Conservation (phyloP, 495 filamentous ascomycete species). For the Poronia punctata region DNA sequence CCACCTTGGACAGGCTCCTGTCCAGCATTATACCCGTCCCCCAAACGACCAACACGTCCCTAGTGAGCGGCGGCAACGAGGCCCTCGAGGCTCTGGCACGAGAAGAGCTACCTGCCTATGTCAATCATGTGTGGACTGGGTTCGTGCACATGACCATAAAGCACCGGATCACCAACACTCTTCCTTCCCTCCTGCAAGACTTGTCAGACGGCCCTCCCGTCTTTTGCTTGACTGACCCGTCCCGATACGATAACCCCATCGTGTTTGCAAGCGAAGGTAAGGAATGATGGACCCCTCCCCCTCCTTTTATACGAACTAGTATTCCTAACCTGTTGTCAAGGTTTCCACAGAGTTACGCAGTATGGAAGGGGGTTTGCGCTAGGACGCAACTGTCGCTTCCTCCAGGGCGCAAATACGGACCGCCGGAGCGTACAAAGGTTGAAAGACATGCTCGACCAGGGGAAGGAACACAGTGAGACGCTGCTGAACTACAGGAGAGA, state of each 20-base stretch:
- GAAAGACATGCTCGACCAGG: constrained; percentile 45
- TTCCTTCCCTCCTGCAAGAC: constrained; percentile 45
- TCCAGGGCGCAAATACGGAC: constrained; percentile 55
- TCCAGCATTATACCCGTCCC: constrained; percentile 26
- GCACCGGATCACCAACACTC: constrained; percentile 48
- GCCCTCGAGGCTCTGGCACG: constrained; percentile 53
- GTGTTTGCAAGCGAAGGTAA: constrained; percentile 71
- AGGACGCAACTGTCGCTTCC: constrained; percentile 56
- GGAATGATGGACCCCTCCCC: constrained; percentile 8
- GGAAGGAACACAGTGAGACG: constrained; percentile 59
- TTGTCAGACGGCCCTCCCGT: constrained; percentile 68
- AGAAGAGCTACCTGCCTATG: constrained; percentile 65
- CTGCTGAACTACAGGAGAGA: constrained; percentile 62
- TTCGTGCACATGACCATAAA: constrained; percentile 51
- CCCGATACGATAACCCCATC: constrained; percentile 66
- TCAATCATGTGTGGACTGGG: constrained; percentile 55
- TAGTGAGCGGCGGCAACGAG: constrained; percentile 52
- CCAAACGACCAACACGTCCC: constrained; percentile 42
- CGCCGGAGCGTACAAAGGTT: constrained; percentile 46
- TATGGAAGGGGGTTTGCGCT: constrained; percentile 53
- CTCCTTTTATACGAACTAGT: background rate
- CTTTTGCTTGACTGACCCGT: constrained; percentile 72
- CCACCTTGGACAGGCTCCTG: constrained; percentile 37
- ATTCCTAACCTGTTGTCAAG: constrained; percentile 20
- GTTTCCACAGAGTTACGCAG: constrained; percentile 57